Percentiles rank a stretch among this genome's conserved stretches.
Conservation (phyloP, 352 stramenopile genomes). For the Phytophthora hibernalis region DNA sequence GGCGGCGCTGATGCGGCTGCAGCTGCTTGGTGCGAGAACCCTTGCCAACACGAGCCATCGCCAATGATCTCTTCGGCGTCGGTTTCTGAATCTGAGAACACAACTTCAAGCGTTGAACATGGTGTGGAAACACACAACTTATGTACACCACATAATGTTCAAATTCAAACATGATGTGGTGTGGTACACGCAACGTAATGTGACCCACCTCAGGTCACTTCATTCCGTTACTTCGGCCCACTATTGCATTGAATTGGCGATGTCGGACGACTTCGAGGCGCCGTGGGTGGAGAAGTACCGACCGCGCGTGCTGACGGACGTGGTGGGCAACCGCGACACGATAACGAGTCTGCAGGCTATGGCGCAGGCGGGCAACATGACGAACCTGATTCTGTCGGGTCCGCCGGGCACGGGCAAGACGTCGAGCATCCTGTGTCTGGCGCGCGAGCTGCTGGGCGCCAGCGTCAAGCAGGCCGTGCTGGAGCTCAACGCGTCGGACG, state of each 20-base stretch:
- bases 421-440: constrained; percentile 93
- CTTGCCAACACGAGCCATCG: constrained; percentile 25
- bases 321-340: constrained; percentile 99
- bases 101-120: not conserved
- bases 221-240: not conserved
- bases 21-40: constrained; percentile 27
- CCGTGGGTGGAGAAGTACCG: constrained; percentile 99
- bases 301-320: constrained; percentile 90
- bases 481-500: constrained; percentile 99
- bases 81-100: constrained; percentile 1
- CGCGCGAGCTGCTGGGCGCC: constrained; percentile 87
- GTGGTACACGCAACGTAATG: not conserved
- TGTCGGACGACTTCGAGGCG: constrained; percentile 86
- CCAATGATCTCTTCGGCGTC: not conserved
- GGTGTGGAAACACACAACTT: too few species aligned
- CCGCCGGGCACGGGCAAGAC: constrained; percentile 95
- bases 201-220: not conserved
- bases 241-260: constrained; percentile 11
- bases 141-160: too few species aligned
- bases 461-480: constrained; percentile 93
- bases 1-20: constrained; percentile 34
- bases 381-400: constrained; percentile 98
- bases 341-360: constrained; percentile 96
- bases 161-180: too few species aligned
- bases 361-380: constrained; percentile 97